A percentile compares a stretch with the other conserved stretches of the same genome.
Conservation (phyloP, 768 basidiomycete genomes). For the Roridomyces roridus region DNA sequence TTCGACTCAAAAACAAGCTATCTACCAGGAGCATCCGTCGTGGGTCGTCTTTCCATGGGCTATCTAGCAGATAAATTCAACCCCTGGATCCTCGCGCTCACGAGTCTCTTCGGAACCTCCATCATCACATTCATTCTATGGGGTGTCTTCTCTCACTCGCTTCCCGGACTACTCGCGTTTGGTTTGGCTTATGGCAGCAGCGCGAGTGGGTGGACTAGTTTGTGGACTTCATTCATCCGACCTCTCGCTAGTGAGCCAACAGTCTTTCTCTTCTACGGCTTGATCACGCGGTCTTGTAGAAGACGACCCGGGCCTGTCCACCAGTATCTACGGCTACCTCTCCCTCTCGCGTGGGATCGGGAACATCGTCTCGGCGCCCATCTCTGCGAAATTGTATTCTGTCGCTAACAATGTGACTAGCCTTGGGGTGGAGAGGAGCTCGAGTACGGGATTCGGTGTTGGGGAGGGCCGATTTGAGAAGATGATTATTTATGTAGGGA, state of each 20-base stretch:
- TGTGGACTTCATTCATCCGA: slow-evolving; percentile 20
- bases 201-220: slow-evolving; percentile 34
- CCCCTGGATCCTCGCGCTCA: slow-evolving; percentile 26
- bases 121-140: slow-evolving; percentile 36
- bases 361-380: slow-evolving; percentile 33
- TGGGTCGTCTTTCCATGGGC: slow-evolving; percentile 32
- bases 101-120: slow-evolving; percentile 25
- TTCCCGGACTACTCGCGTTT: slow-evolving; percentile 32
- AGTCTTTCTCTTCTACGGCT: too few relatives aligned
- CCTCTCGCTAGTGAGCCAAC: slow-evolving; percentile 9
- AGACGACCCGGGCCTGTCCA: slow-evolving; percentile 32
- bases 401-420: too few relatives aligned
- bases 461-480: slow-evolving; percentile 33
- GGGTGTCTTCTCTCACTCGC: slow-evolving; percentile 33
- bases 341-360: slow-evolving; percentile 33
- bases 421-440: slow-evolving; percentile 48
- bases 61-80: slow-evolving; percentile 34
- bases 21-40: slow-evolving; percentile 16
- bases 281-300: too few relatives aligned
- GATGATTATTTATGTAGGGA: slow-evolving; percentile 36
- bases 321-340: slow-evolving; percentile 28
- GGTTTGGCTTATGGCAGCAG: slow-evolving; percentile 32
- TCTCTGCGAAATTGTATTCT: slow-evolving; percentile 22
- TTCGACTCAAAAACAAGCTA: background rate
- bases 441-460: slow-evolving; percentile 30